These are phyloP conservation scores for Leccinum variicolor DNA, from an alignment of 768 basidiomycete species.

Conservation along the genomic window DNA sequence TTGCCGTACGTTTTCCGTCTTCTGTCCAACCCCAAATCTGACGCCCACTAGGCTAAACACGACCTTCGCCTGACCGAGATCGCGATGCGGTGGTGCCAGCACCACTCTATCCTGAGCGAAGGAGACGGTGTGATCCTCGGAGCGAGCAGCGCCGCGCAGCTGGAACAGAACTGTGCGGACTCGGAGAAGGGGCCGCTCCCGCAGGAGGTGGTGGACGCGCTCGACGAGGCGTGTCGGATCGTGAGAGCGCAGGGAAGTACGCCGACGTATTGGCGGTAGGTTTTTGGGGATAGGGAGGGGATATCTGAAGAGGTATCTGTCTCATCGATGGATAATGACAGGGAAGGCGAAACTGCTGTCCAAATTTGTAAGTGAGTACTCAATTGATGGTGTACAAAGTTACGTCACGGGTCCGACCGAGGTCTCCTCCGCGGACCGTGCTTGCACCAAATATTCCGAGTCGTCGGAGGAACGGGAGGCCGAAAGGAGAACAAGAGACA, in stretches of 20 bases:
- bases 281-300: background rate
- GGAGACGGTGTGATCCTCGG: constrained; percentile 48
- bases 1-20: constrained; percentile 33
- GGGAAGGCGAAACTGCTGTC: background rate
- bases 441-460: background rate
- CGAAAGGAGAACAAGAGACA: background rate
- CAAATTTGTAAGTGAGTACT: background rate
- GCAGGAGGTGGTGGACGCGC: constrained; percentile 45
- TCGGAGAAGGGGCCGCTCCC: constrained; percentile 53
- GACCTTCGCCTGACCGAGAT: constrained; percentile 49
- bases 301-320: background rate
- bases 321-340: background rate
- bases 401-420: background rate
- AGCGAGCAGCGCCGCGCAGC: constrained; percentile 42
- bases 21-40: background rate
- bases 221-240: constrained; percentile 47
- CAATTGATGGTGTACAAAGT: background rate
- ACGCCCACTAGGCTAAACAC: constrained; percentile 32
- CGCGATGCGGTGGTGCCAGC: constrained; percentile 59
- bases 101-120: constrained; percentile 46
- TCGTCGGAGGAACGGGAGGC: background rate
- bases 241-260: constrained; percentile 34
- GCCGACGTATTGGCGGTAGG: constrained; percentile 36
- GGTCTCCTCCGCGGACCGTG: background rate
- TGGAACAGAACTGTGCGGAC: constrained; percentile 43